Evolutionary conservation across 2,329 filamentous ascomycete species (phyloP), one percentile per base, ranked within the genome.

Genomic region (Epicoccum nigrum): DNA sequence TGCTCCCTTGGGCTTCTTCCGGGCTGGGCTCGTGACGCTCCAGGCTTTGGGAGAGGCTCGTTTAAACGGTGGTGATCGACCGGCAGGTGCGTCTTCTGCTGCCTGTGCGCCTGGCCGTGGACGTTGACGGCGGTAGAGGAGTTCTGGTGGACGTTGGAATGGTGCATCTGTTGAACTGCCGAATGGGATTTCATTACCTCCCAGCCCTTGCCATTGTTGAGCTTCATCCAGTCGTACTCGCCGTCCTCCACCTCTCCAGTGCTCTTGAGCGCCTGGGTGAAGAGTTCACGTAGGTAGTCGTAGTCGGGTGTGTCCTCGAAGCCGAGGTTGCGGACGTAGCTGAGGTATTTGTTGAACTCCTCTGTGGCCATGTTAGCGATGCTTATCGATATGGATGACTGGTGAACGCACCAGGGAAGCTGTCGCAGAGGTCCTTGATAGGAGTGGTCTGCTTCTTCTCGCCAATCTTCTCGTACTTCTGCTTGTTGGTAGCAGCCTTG

Each of bases 171-270:
- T 74, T 89, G 87, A 66, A 89, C 87, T 74, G 90, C 83, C 17
- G 84, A 84, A 68, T 88, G 85, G 54, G 82, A 79, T 71, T 88
- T 88, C 74, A 87, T 90, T 53, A 84, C 85, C 77, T 96, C 91
- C 90, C 90, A 96, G 58, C 92, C 92, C 77, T 96, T 94, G 64
- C 87, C 87, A 77, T 92, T 90, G 80, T 91, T 94, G 65, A 96
- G 82, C 83, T 96, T 97, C 91, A 97, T 96, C 94, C 94, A 99
- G 79, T 99, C 94, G 75, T 97, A 99, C 74, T 97, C 93, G 69
- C 94, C 94, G 75, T 99, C 94, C 73, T 97, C 94, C 7, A 97
- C 87, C 67, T 96, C 92, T 48, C 92, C 92, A 2, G 89, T 89
- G 73, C 92, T 93, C 83, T 97, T 96, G 59, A 97, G 83, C 16